Percentiles rank a stretch among this genome's conserved stretches.
Conservation (phyloP, 2,329 filamentous ascomycete species). For the Cladosporium colombiae region DNA sequence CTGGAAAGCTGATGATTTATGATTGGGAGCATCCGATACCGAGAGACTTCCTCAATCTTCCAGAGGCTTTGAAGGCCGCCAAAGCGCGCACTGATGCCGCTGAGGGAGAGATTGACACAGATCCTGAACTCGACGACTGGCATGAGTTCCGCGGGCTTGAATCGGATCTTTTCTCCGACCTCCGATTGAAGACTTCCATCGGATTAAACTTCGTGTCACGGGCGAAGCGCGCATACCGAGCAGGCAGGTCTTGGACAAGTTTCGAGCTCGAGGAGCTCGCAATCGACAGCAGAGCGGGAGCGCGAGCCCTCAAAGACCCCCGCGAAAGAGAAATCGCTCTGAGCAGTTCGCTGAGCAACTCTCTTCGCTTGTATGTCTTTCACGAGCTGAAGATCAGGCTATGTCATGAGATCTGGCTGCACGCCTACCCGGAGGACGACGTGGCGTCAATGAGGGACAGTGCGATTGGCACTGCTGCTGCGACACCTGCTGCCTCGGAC, state of each 20-base stretch:
- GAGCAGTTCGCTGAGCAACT: conserved; percentile 23
- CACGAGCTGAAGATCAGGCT: conserved; percentile 17
- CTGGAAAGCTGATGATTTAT: conserved; percentile 22
- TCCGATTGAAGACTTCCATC: conserved; percentile 13
- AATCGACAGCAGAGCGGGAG: conserved; percentile 22
- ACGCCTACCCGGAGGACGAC: neutral
- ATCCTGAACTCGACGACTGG: conserved; percentile 29
- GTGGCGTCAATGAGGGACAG: neutral
- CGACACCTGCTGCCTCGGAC: neutral
- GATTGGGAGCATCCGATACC: conserved; percentile 19
- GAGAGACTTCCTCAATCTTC: conserved; percentile 17
- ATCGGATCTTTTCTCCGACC: neutral
- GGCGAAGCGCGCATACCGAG: conserved; percentile 28
- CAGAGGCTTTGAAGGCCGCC: conserved; percentile 14
- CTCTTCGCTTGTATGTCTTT: conserved; percentile 25
- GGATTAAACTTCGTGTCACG: conserved; percentile 26
- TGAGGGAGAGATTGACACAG: conserved; percentile 13
- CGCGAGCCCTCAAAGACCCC: conserved; percentile 19
- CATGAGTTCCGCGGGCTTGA: conserved; percentile 22
- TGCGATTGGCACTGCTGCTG: neutral
- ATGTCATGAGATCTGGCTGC: conserved; percentile 27
- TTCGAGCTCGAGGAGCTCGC: conserved; percentile 29
- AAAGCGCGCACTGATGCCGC: conserved; percentile 31
- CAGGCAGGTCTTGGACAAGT: conserved; percentile 23
- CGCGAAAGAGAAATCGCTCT: conserved; percentile 15